Percentiles rank a stretch among this genome's conserved stretches.
phyloP scores from a whole-genome alignment of 2,329 filamentous ascomycete species.

The Fonsecaea erecta region DNA sequence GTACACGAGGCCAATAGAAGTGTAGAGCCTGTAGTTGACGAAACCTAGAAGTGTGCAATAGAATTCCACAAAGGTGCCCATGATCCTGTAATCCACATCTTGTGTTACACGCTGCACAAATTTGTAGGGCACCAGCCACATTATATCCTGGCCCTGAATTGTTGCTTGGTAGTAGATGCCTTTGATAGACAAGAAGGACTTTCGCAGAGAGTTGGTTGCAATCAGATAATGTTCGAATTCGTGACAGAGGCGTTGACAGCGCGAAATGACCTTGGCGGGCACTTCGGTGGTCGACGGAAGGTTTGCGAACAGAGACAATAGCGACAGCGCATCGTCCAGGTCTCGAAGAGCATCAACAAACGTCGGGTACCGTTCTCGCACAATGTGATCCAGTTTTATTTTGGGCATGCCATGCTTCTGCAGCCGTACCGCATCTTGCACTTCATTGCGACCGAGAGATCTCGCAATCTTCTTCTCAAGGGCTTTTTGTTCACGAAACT shows the following conservation, averaged over 20 bases:
- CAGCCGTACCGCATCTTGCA: conserved; percentile 82
- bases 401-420: conserved; percentile 90
- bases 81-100: conserved; percentile 97
- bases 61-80: conserved; percentile 98
- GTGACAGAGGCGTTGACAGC: conserved; percentile 88
- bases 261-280: conserved; percentile 91
- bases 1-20: conserved; percentile 87
- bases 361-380: conserved; percentile 96
- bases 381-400: conserved; percentile 93
- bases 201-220: conserved; percentile 83
- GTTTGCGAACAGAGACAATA: conserved; percentile 97
- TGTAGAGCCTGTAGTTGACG: conserved; percentile 94
- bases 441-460: conserved; percentile 88
- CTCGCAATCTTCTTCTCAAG: conserved; percentile 97
- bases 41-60: conserved; percentile 96
- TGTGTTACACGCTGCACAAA: conserved; percentile 94
- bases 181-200: conserved; percentile 98
- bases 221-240: conserved; percentile 99
- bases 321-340: conserved; percentile 92
- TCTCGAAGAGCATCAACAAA: conserved; percentile 94
- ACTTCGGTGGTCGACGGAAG: conserved; percentile 88
- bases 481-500: conserved; percentile 96
- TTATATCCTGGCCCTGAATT: conserved; percentile 93
- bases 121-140: conserved; percentile 97
- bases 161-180: conserved; percentile 99